Percentiles rank a stretch among this genome's conserved stretches.
phyloP scores from a whole-genome alignment of 768 basidiomycete species.

The Boletus vermiculosoides region DNA sequence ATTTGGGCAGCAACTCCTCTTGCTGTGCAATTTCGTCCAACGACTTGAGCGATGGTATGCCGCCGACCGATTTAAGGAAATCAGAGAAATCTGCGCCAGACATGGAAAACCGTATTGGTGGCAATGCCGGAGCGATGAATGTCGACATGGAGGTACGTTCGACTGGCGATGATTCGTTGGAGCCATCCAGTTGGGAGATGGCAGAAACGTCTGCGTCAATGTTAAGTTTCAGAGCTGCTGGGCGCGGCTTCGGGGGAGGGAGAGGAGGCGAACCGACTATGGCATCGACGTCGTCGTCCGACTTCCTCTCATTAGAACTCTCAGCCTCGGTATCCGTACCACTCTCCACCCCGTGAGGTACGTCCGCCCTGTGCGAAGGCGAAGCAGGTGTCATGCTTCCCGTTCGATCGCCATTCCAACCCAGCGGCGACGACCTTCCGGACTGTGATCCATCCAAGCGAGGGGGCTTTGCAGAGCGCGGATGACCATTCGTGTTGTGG shows the following conservation, averaged over 20 bases:
- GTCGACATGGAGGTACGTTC: slow-evolving; percentile 69
- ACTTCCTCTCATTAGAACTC: slow-evolving; percentile 37
- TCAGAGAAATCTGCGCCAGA: slow-evolving; percentile 80
- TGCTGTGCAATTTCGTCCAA: slow-evolving; percentile 47
- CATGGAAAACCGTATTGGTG: slow-evolving; percentile 90
- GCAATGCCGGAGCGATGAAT: slow-evolving; percentile 83
- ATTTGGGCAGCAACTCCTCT: slow-evolving; percentile 34
- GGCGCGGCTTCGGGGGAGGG: slow-evolving; percentile 44
- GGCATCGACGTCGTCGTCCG: slow-evolving; percentile 24
- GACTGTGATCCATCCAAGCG: slow-evolving; percentile 22
- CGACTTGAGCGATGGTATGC: slow-evolving; percentile 45
- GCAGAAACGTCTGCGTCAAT: slow-evolving; percentile 15
- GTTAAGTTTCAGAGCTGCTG: slow-evolving; percentile 31
- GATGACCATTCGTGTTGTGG: slow-evolving; percentile 7
- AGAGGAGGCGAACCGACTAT: slow-evolving; percentile 37
- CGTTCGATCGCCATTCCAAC: slow-evolving; percentile 22
- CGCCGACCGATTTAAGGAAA: slow-evolving; percentile 58
- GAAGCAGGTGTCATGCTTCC: slow-evolving; percentile 43
- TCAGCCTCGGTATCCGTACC: slow-evolving; percentile 72
- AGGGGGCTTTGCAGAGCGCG: slow-evolving; percentile 4
- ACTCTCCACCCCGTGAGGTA: slow-evolving; percentile 71
- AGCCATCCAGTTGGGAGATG: slow-evolving; percentile 36
- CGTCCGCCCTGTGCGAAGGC: slow-evolving; percentile 63
- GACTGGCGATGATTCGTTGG: slow-evolving; percentile 61
- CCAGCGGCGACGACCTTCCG: slow-evolving; percentile 19